Evolutionary conservation across 176 grass and related monocot species (phyloP).

Genomic region (Eleusine indica): DNA sequence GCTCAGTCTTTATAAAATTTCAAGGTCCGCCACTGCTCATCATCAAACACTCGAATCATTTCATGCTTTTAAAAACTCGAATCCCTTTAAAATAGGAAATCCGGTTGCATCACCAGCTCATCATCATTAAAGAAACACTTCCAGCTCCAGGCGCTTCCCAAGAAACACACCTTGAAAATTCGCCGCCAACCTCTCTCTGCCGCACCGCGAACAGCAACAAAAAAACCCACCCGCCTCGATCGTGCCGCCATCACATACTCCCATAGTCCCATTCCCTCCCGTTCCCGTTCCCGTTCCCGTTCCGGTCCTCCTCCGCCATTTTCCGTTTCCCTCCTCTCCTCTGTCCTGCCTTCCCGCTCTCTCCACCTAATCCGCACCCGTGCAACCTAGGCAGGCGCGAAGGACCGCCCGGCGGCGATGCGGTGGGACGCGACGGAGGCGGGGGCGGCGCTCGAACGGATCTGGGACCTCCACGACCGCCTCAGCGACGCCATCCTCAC

Average conservation of each 20-base stretch:
- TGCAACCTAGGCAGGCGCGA: not conserved
- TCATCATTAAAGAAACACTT: not conserved
- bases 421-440: constrained; percentile 50
- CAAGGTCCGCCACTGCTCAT: not conserved
- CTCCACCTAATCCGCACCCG: not conserved
- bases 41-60: not conserved
- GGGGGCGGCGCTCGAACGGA: constrained; percentile 56
- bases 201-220: not conserved
- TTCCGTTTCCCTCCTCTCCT: not conserved
- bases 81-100: not conserved
- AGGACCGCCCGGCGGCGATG: constrained; percentile 19
- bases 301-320: not conserved
- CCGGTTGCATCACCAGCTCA: not conserved
- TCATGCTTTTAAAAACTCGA: not conserved
- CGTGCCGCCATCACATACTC: constrained; percentile 23
- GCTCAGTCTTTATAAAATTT: too few relatives aligned
- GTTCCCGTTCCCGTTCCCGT: not conserved
- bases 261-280: not conserved
- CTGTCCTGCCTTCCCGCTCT: not conserved
- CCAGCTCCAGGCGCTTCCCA: constrained; percentile 1
- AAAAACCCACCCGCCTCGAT: constrained; percentile 10
- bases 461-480: constrained; percentile 75
- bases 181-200: not conserved
- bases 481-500: constrained; percentile 68
- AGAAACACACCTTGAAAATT: not conserved